Base-by-base conservation (phyloP, 805 yeast species). In the Nakazawaea molendinolei region DNA sequence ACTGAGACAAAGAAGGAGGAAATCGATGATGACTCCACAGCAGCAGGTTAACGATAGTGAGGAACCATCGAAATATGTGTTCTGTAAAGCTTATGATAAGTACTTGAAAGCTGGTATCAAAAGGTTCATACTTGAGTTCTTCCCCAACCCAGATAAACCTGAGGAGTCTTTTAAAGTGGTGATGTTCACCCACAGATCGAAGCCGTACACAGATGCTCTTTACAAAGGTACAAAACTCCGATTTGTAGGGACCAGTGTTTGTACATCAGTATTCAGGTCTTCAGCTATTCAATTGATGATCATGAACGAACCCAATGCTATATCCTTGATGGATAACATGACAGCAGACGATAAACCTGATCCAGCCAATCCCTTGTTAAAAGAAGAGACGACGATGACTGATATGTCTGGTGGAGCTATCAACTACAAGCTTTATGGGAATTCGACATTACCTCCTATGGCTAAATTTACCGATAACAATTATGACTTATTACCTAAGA, bases 181-280 rank as follows among this genome's bases (percentile, higher is more conserved):
- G 18, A 39, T 44, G 42, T 44, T 44, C 28, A 39, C 38, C 14
- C 41, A 39, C 22, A 23, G 42, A 8, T 34, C 39, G n/a, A 44
- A 44, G 16, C 47, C 47, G 5, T 44, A 39, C 31, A 38, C 45
- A 13, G 47, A 44, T 26, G 16, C 40, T 9, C 23, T 44, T 12
- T 44, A 44, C 32, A 41, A 39, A 28, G 32, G 34, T 5, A 42
- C 45, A n/a, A 36, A 28, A 24, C 33, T 44, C 16, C 35, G 47
- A 14, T 41, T 44, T 34, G 44, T 44, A 9, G 47, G 47, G 12
- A 44, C 45, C 3, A 31, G 44, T 8, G 43, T 42, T n/a, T 10
- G 31, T 9, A 37, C 39, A 5, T 31, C 39, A 7, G 33, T 34
- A 12, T 39, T 38, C 26, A 43, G 43, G 3, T 39, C 42, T 25